Conservation (phyloP, 768 basidiomycete species). For the Boletus tylopilopsis region DNA sequence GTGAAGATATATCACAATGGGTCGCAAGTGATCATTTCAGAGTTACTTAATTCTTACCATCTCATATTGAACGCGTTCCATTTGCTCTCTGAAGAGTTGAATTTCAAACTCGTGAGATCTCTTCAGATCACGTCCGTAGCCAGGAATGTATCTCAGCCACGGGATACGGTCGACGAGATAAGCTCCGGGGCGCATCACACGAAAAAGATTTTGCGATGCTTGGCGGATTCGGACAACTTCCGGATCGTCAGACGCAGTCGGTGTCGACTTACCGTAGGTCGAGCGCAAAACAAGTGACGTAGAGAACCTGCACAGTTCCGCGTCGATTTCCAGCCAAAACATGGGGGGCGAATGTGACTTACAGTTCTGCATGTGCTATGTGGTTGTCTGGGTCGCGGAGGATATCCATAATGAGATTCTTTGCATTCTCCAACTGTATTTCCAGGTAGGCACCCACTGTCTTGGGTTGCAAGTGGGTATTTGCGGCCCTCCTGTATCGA, state of each 20-base stretch:
- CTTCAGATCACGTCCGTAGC: slow-evolving; percentile 50
- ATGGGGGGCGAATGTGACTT: slow-evolving; percentile 4
- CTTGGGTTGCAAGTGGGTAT: slow-evolving; percentile 51
- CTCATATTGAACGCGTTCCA: slow-evolving; percentile 40
- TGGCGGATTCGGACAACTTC: slow-evolving; percentile 19
- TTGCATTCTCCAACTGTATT: slow-evolving; percentile 37
- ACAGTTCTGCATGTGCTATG: slow-evolving; percentile 49
- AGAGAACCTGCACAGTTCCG: slow-evolving; percentile 19
- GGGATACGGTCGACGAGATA: slow-evolving; percentile 35
- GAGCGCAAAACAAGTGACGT: slow-evolving; percentile 21
- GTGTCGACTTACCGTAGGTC: slow-evolving; percentile 23
- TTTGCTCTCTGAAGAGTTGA: slow-evolving; percentile 44
- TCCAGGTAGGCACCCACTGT: slow-evolving; percentile 40
- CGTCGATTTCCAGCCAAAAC: background rate
- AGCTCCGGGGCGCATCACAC: slow-evolving; percentile 29
- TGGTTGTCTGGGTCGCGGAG: slow-evolving; percentile 29
- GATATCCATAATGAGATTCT: slow-evolving; percentile 25
- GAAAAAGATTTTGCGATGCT: slow-evolving; percentile 20
- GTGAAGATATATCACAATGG: no score
- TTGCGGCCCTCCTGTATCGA: slow-evolving; percentile 49
- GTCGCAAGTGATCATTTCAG: no score
- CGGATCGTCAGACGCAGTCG: slow-evolving; percentile 20
- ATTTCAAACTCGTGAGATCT: slow-evolving; percentile 50
- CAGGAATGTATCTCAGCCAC: slow-evolving; percentile 45
- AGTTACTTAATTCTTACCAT: slow-evolving; percentile 30